Percentiles rank a stretch among this genome's conserved stretches.
phyloP scores from a whole-genome alignment of 2,329 filamentous ascomycete species.

The Pseudocercospora crystallina region DNA sequence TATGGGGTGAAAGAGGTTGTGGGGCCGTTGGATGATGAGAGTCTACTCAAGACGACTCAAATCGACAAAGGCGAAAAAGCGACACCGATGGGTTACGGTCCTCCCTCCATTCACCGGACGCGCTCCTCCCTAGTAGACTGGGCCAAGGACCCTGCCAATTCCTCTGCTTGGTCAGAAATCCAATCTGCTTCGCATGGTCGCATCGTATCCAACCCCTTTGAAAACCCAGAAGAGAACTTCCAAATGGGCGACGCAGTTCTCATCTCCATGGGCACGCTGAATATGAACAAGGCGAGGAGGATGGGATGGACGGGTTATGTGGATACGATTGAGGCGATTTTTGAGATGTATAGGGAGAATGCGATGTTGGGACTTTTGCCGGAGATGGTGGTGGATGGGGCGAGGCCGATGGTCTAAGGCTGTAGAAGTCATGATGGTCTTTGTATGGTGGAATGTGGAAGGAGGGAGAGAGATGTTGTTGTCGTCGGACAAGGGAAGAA shows the following conservation, averaged over 20 bases:
- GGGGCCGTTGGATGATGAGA: no score
- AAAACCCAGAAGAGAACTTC: background rate
- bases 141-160: background rate
- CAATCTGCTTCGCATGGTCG: background rate
- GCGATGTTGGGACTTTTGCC: constrained; percentile 6
- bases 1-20: constrained; percentile 4
- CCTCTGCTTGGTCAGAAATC: constrained; percentile 2
- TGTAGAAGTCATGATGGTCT: no score
- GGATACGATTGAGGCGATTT: constrained; percentile 1
- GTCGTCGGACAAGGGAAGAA: no score
- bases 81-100: constrained; percentile 6
- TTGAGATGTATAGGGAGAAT: constrained; percentile 4
- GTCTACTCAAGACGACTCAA: no score
- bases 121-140: constrained; percentile 4
- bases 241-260: background rate
- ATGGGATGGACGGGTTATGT: constrained; percentile 7
- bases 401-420: background rate
- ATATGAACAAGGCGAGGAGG: constrained; percentile 4
- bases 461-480: no score
- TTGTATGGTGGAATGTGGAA: no score
- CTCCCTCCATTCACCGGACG: background rate
- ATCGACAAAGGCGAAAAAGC: background rate
- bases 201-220: background rate
- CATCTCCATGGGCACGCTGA: background rate
- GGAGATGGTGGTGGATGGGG: constrained; percentile 3